Conservation (phyloP, 805 yeast species). For the Saturnispora halmiae region DNA sequence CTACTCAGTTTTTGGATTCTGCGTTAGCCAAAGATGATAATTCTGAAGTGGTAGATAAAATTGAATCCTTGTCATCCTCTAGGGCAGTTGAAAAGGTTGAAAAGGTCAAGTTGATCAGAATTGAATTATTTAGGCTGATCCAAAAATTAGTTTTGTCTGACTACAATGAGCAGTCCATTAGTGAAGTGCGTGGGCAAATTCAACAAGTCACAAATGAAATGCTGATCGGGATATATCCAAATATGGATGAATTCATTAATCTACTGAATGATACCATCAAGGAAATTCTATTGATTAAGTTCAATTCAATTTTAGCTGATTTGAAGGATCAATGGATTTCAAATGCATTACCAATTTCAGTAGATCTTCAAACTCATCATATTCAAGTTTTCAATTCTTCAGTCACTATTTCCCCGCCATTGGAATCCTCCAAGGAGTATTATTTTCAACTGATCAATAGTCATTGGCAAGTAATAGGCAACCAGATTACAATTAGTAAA, state of each 20-base stretch:
- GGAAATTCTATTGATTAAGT: slow-evolving; percentile 25
- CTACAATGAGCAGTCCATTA: background rate
- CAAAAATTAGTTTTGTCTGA: background rate
- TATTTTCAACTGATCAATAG: slow-evolving; percentile 25
- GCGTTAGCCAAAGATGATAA: background rate
- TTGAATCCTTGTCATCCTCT: background rate
- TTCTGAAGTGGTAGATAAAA: background rate
- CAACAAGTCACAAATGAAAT: slow-evolving; percentile 2
- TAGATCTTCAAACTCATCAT: slow-evolving; percentile 21
- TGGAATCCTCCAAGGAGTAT: slow-evolving; percentile 30
- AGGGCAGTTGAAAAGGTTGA: slow-evolving; percentile 1
- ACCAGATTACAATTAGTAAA: slow-evolving; percentile 21
- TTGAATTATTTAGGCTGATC: background rate
- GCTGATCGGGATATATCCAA: slow-evolving; percentile 14
- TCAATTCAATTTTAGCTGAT: slow-evolving; percentile 12
- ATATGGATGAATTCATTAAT: slow-evolving; percentile 27
- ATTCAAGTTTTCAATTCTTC: slow-evolving; percentile 31
- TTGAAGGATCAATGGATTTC: slow-evolving; percentile 9
- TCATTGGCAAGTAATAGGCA: slow-evolving; percentile 16
- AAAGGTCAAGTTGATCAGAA: slow-evolving; percentile 5
- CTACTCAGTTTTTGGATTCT: background rate
- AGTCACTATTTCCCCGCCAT: slow-evolving; percentile 33
- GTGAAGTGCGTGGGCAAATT: background rate
- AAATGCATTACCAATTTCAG: slow-evolving; percentile 18
- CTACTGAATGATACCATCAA: slow-evolving; percentile 29